phyloP scores from a whole-genome alignment of 257 asterid species.

The Echium plantagineum region DNA sequence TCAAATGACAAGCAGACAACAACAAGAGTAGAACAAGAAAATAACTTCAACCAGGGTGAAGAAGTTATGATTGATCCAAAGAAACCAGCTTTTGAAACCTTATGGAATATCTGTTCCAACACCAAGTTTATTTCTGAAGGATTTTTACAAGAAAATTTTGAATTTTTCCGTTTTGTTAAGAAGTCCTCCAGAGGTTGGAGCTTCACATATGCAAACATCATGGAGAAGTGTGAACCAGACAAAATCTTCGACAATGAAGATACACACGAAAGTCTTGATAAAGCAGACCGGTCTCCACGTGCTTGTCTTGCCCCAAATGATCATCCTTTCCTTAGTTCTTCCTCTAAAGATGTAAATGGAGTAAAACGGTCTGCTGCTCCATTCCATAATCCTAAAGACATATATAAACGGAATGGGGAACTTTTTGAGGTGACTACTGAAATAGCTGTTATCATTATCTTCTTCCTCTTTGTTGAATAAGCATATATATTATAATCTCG shows the following conservation, averaged over 20 bases:
- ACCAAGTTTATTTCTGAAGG: constrained; percentile 38
- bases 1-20: constrained; percentile 33
- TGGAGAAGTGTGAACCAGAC: constrained; percentile 54
- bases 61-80: constrained; percentile 24
- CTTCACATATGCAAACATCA: constrained; percentile 47
- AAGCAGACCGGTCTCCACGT: constrained; percentile 71
- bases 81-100: constrained; percentile 36
- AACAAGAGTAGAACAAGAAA: constrained; percentile 19
- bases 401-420: constrained; percentile 78
- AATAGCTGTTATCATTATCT: constrained; percentile 2
- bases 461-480: constrained; percentile 7
- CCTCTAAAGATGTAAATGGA: constrained; percentile 33
- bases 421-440: constrained; percentile 60
- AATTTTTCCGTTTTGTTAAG: constrained; percentile 44
- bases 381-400: constrained; percentile 59
- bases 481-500: constrained; percentile 1
- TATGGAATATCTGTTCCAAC: constrained; percentile 43
- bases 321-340: constrained; percentile 66
- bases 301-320: constrained; percentile 75
- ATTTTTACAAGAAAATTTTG: constrained; percentile 37
- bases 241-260: constrained; percentile 57
- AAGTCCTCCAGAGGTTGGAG: constrained; percentile 58
- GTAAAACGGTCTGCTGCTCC: constrained; percentile 45
- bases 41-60: constrained; percentile 15
- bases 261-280: constrained; percentile 45